Conservation (phyloP, 2,329 filamentous ascomycete genomes). For the Cercospora sesami region DNA sequence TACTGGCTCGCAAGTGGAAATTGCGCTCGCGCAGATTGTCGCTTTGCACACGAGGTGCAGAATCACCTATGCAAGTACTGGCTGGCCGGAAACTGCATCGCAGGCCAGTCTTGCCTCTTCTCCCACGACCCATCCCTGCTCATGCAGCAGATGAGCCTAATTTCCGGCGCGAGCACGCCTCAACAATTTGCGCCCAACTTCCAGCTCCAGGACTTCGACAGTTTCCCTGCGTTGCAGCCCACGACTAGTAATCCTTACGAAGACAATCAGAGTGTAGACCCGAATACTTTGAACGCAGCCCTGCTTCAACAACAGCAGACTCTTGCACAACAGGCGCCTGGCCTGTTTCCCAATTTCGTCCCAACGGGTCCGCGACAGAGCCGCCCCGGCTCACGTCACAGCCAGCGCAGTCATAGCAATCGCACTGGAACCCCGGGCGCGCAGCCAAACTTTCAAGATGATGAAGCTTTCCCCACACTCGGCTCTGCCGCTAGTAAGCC, state of each 20-base stretch:
- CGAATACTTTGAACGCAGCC: constrained; percentile 46
- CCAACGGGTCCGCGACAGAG: constrained; percentile 51
- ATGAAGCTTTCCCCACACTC: constrained; percentile 89
- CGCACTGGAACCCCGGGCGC: constrained; percentile 64
- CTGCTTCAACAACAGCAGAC: constrained; percentile 47
- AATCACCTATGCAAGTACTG: constrained; percentile 99
- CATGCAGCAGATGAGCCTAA: constrained; percentile 75
- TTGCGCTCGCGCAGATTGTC: constrained; percentile 91
- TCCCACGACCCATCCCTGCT: constrained; percentile 91
- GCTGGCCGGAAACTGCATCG: constrained; percentile 92
- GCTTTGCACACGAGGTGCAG: constrained; percentile 94
- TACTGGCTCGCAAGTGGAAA: constrained; percentile 96
- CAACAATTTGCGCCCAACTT: constrained; percentile 66
- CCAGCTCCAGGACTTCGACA: constrained; percentile 78
- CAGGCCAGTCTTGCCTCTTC: constrained; percentile 91
- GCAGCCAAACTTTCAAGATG: constrained; percentile 73
- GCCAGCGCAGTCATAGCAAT: constrained; percentile 71
- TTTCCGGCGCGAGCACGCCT: constrained; percentile 62
- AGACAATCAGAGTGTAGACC: constrained; percentile 39
- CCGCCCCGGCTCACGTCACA: constrained; percentile 76
- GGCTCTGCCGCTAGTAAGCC: constrained; percentile 73
- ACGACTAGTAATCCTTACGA: constrained; percentile 48
- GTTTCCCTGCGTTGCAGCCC: constrained; percentile 73
- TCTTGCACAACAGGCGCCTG: constrained; percentile 57
- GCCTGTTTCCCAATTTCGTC: constrained; percentile 63